Conservation (phyloP, 768 basidiomycete genomes). For the Suillus sp. region DNA sequence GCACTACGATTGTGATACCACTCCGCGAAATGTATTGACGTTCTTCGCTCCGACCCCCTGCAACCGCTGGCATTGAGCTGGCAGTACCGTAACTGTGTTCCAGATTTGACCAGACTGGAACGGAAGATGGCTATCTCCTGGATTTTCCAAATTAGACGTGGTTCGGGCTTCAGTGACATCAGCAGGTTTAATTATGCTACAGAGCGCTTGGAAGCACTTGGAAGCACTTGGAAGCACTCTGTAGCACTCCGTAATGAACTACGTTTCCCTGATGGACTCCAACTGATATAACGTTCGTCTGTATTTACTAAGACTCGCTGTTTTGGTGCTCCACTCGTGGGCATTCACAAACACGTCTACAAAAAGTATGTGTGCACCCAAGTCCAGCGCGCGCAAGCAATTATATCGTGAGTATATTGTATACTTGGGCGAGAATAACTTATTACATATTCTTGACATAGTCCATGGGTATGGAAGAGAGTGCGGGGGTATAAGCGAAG, state of each 20-base stretch:
- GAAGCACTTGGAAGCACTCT: no score
- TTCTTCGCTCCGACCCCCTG: not conserved
- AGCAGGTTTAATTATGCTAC: no score
- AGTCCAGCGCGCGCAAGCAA: conserved; percentile 2
- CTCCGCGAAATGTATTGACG: not conserved
- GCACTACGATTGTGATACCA: not conserved
- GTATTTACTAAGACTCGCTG: no score
- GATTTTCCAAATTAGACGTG: not conserved
- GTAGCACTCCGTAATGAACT: no score
- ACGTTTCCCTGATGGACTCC: no score
- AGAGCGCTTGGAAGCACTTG: no score
- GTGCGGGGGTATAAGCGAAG: not conserved
- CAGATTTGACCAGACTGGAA: not conserved
- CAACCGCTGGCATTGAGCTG: conserved; percentile 1
- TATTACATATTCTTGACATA: not conserved
- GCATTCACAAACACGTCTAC: no score
- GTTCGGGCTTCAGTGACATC: no score
- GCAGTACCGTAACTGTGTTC: not conserved
- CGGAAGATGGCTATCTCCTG: not conserved
- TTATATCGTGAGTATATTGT: conserved; percentile 3
- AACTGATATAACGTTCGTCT: no score
- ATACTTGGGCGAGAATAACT: not conserved
- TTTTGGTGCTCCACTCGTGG: no score
- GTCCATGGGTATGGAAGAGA: conserved; percentile 4
- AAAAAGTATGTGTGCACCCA: not conserved